phyloP scores from a whole-genome alignment of 495 filamentous ascomycete genomes.

The Xylaria longipes region DNA sequence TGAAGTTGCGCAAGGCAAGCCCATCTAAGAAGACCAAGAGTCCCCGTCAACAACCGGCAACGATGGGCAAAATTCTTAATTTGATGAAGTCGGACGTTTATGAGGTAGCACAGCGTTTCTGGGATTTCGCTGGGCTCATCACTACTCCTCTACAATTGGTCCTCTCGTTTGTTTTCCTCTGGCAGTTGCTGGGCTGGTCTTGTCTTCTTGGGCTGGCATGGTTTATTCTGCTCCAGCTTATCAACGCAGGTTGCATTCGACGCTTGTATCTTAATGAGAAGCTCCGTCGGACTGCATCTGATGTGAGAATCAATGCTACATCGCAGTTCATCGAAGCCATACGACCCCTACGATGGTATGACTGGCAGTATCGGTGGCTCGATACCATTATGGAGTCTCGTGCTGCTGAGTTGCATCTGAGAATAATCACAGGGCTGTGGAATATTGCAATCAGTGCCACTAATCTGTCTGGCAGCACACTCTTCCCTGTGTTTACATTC shows the following conservation, averaged over 20 bases:
- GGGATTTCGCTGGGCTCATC: constrained; percentile 75
- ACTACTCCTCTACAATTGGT: constrained; percentile 72
- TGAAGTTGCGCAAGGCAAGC: constrained; percentile 26
- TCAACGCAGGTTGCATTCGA: constrained; percentile 69
- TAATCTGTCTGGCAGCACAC: constrained; percentile 67
- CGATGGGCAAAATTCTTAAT: constrained; percentile 85
- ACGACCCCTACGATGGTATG: constrained; percentile 86
- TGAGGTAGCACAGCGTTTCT: constrained; percentile 80
- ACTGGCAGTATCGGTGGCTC: constrained; percentile 84
- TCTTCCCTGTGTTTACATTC: constrained; percentile 80
- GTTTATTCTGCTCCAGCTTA: constrained; percentile 65
- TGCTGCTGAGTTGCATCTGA: constrained; percentile 67
- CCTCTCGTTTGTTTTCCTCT: constrained; percentile 71
- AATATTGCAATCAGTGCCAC: constrained; percentile 62
- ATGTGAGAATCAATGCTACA: constrained; percentile 73
- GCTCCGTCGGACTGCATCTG: constrained; percentile 69
- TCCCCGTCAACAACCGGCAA: constrained; percentile 61
- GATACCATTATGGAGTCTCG: constrained; percentile 72
- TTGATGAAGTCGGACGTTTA: constrained; percentile 80
- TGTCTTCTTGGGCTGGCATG: constrained; percentile 74
- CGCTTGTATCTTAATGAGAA: constrained; percentile 67
- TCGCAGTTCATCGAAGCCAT: constrained; percentile 84
- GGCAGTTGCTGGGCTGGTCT: constrained; percentile 78
- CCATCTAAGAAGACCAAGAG: constrained; percentile 18
- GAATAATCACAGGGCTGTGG: constrained; percentile 69